Conservation (phyloP, 2,329 filamentous ascomycete species). For the Chaetomium sp. region DNA sequence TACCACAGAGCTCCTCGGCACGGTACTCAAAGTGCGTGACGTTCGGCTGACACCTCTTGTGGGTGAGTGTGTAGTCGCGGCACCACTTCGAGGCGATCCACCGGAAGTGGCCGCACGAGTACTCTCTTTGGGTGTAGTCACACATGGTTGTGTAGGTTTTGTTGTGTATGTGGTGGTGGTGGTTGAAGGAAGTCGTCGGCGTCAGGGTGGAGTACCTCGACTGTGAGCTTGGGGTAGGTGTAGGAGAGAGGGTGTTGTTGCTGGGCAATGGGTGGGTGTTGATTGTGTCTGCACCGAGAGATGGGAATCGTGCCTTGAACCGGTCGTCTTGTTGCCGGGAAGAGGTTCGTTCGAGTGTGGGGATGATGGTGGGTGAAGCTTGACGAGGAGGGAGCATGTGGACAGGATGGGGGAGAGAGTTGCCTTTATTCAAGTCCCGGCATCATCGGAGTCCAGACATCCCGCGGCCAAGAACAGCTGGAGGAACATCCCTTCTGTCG, state of each 20-base stretch:
- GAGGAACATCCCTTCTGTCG: constrained; percentile 11
- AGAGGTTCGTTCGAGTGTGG: neutral
- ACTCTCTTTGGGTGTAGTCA: constrained; percentile 43
- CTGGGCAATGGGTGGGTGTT: neutral
- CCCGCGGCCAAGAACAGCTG: constrained; percentile 1
- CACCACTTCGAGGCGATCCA: constrained; percentile 33
- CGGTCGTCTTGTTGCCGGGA: neutral
- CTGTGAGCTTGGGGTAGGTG: neutral
- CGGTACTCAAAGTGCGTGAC: constrained; percentile 31
- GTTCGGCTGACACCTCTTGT: constrained; percentile 30
- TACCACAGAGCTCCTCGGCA: constrained; percentile 29
- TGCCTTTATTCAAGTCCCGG: constrained; percentile 24
- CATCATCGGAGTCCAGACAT: constrained; percentile 12
- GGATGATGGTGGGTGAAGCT: neutral
- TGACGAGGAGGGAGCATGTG: constrained; percentile 2
- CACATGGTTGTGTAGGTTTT: constrained; percentile 33
- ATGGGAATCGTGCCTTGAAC: constrained; percentile 1
- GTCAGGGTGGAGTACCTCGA: neutral
- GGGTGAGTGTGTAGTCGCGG: constrained; percentile 28
- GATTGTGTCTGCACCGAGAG: constrained; percentile 2
- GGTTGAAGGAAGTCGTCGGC: neutral
- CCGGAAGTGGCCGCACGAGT: constrained; percentile 31
- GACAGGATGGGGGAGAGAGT: constrained; percentile 15
- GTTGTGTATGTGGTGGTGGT: neutral
- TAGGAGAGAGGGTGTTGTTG: neutral